A percentile compares a stretch with the other conserved stretches of the same genome.
Evolutionary conservation across 2,329 filamentous ascomycete genomes (phyloP).

Genomic region (Exophiala viscosa): DNA sequence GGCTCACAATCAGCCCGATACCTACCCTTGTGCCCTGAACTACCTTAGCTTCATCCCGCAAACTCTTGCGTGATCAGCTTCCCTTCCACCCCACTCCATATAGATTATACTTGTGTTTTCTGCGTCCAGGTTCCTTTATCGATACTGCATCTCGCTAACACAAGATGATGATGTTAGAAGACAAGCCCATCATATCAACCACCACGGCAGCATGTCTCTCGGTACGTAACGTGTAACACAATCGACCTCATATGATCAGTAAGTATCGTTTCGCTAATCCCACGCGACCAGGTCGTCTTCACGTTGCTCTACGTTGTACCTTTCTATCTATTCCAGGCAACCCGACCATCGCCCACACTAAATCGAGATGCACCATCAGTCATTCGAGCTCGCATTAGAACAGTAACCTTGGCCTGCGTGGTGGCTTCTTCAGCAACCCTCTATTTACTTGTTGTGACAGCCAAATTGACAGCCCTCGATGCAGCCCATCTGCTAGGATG

Average conservation of each 20-base stretch:
- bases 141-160: conserved; percentile 8
- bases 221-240: conserved; percentile 31
- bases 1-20: conserved; percentile 1
- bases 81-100: not conserved
- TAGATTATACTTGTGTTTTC: not conserved
- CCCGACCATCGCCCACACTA: conserved; percentile 72
- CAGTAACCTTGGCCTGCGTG: conserved; percentile 71
- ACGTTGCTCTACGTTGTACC: conserved; percentile 87
- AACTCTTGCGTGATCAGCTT: not conserved
- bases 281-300: conserved; percentile 59
- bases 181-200: conserved; percentile 34
- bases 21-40: conserved; percentile 7
- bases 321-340: conserved; percentile 77
- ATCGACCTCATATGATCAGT: not conserved
- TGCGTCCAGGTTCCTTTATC: conserved; percentile 7
- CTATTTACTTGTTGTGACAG: conserved; percentile 58
- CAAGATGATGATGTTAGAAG: conserved; percentile 33
- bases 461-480: conserved; percentile 49
- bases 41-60: conserved; percentile 12
- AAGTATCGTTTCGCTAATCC: conserved; percentile 1
- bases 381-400: conserved; percentile 79
- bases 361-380: conserved; percentile 85
- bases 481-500: conserved; percentile 70
- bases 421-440: conserved; percentile 65
- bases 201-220: conserved; percentile 38